These are phyloP conservation scores for Chondrostereum purpureum DNA, from an alignment of 1,284 basidiomycete genomes.

Conservation along the genomic window DNA sequence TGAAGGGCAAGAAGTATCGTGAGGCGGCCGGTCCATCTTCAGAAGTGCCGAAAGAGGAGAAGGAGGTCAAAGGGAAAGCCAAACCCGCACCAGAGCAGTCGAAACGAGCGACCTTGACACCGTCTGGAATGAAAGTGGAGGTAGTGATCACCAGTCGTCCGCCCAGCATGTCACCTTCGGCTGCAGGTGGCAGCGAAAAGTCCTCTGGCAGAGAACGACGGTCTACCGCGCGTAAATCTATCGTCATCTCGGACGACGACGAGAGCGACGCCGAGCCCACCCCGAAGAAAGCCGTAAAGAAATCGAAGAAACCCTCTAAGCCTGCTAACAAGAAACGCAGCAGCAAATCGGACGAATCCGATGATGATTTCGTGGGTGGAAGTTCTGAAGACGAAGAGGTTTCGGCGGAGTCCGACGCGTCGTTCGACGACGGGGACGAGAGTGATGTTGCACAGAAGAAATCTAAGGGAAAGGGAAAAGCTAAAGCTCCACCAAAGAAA, in stretches of 20 bases:
- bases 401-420: constrained; percentile 18
- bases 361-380: constrained; percentile 19
- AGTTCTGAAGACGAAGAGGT: constrained; percentile 40
- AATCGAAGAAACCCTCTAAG: constrained; percentile 16
- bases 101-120: constrained; percentile 23
- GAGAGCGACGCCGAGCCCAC: constrained; percentile 22
- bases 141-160: constrained; percentile 38
- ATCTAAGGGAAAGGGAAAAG: constrained; percentile 19
- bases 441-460: constrained; percentile 18
- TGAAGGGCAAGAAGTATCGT: constrained; percentile 68
- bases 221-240: constrained; percentile 27
- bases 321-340: constrained; percentile 15
- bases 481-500: constrained; percentile 13
- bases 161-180: constrained; percentile 10
- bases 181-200: constrained; percentile 30
- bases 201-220: constrained; percentile 30
- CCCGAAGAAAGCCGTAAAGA: constrained; percentile 7
- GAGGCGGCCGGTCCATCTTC: constrained; percentile 47
- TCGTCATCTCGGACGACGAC: constrained; percentile 46
- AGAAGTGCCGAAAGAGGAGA: constrained; percentile 21
- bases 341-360: constrained; percentile 6
- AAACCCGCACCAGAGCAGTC: constrained; percentile 7
- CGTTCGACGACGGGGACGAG: constrained; percentile 18
- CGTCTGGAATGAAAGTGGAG: constrained; percentile 40
- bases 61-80: constrained; percentile 14